Evolutionary conservation across 2,329 filamentous ascomycete genomes (phyloP), one percentile per base, ranked within the genome.

Genomic region (Pseudogymnoascus sp.): DNA sequence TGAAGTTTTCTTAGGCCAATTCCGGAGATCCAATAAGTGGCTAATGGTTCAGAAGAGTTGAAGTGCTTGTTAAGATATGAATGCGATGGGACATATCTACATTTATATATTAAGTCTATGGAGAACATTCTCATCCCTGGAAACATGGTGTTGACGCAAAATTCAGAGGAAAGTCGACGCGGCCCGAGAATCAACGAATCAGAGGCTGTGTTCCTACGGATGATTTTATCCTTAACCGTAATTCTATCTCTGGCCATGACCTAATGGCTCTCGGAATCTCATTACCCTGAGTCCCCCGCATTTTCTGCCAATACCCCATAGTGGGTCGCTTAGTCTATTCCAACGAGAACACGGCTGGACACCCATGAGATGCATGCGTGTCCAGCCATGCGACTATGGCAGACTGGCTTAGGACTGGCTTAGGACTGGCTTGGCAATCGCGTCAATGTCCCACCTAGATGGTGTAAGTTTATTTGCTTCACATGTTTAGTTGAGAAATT

Each of bases 131-230:
- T n/a, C 16, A 2, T n/a, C 23, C 23, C 6, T 12, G n/a, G 25
- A 31, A 58, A 16, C 23, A 4, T 58, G 23, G 49, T 58, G 49
- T 58, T 58, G 49, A 58, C 1, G 25, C 49, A 58, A 58, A 58
- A n/a, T 31, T 31, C 31, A 58, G 49, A n/a, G 49, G 23, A 58
- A 18, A 31, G 49, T 58, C 49, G 21, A 58, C 12, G 49, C 49
- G 49, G 49, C 14, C 49, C 49, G 49, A 58, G 25, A 58, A 58
- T 58, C 7, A 9, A 58, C 49, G 6, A 58, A 58, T 35, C 49
- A 58, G 23, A 58, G 33, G 33, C 11, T 35, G 33, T 35, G 33
- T 35, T 35, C 33, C 33, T 35, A 12, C 9, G 33, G 33, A 35
- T 12, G 9, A 35, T 35, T 5, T 9, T 35, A 12, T 35, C 33